phyloP scores from a whole-genome alignment of 306 rosid species.

The Pyrus pyrifolia region DNA sequence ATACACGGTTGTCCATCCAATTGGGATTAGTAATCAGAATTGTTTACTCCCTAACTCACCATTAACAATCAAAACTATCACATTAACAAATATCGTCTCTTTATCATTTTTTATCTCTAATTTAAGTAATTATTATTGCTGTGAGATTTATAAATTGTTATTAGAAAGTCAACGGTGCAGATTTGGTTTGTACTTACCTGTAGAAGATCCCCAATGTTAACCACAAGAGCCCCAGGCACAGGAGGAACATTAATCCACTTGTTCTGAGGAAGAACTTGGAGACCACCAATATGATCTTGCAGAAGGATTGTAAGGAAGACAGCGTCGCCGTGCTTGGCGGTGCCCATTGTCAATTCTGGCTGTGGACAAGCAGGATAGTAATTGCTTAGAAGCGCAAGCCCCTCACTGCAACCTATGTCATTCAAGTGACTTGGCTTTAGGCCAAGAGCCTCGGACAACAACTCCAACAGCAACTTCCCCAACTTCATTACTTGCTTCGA shows the following conservation, averaged over 20 bases:
- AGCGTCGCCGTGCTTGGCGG: constrained; percentile 22
- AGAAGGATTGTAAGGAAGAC: constrained; percentile 42
- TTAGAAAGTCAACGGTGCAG: too few species aligned
- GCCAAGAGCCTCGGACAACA: constrained; percentile 15
- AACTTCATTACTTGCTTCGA: constrained; percentile 20
- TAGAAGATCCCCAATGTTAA: constrained; percentile 9
- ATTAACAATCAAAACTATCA: too few species aligned
- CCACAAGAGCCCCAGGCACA: constrained; percentile 3
- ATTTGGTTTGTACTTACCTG: background rate
- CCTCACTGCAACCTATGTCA: constrained; percentile 11
- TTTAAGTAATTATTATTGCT: too few species aligned
- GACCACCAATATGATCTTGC: constrained; percentile 47
- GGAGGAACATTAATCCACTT: constrained; percentile 10
- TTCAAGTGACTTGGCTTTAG: background rate
- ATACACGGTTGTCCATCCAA: too few species aligned
- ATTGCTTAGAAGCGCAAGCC: constrained; percentile 1
- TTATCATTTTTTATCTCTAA: too few species aligned
- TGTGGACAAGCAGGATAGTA: constrained; percentile 25
- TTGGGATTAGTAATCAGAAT: too few species aligned
- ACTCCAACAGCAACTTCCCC: constrained; percentile 19
- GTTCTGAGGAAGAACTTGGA: constrained; percentile 27
- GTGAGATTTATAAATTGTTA: too few species aligned
- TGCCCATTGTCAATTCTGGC: constrained; percentile 16
- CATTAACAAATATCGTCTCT: too few species aligned
- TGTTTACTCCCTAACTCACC: too few species aligned